Base-by-base conservation (phyloP, 345 rosid genomes). In the Hibiscus mutabilis region DNA sequence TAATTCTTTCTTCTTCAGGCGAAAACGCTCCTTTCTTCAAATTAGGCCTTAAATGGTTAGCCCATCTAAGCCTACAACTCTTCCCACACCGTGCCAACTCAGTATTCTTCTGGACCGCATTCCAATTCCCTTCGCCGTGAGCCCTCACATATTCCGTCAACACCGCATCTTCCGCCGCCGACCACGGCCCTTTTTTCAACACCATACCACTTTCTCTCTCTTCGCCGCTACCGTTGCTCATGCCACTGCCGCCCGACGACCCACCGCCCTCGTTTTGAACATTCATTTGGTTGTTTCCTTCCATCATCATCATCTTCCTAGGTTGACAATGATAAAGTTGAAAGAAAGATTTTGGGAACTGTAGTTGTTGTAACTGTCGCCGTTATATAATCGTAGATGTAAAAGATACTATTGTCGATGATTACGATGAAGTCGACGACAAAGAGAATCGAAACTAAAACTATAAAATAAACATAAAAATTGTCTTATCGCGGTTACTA, bases 1-100 rank as follows among this genome's bases (percentile, higher is more conserved):
- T 55, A 19, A 55, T 19, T 11, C 59, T 55, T 19, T 55, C 59
- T 55, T 55, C 59, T 8, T 55, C 14, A 0, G 0, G 84, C 80
- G 59, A 55, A 9, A 55, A 55, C 2, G 59, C 24, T 18, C 25
- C 59, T 10, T 55, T 55, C 14, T 55, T 55, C 27, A 55, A 55
- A 13, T 55, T 55, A 18, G 59, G 59, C 12, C 59, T 55, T 55
- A 55, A 55, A 40, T 40, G 44, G 12, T 40, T 40, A 40, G 44
- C 44, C 44, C 44, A 40, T 40, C 44, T 40, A 40, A 55, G 59
- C 59, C 59, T 55, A 55, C 59, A 55, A 55, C 59, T 55, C 59
- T 55, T 55, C 59, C 59, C 59, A 9, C 59, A 55, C 9, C 59
- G 59, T 19, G 59, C 59, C 59, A 55, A 55, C 59, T 27, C 25